These are phyloP conservation scores for Cyberlindnera galapagoensis DNA, from an alignment of 805 yeast genomes.

Conservation along the genomic window DNA sequence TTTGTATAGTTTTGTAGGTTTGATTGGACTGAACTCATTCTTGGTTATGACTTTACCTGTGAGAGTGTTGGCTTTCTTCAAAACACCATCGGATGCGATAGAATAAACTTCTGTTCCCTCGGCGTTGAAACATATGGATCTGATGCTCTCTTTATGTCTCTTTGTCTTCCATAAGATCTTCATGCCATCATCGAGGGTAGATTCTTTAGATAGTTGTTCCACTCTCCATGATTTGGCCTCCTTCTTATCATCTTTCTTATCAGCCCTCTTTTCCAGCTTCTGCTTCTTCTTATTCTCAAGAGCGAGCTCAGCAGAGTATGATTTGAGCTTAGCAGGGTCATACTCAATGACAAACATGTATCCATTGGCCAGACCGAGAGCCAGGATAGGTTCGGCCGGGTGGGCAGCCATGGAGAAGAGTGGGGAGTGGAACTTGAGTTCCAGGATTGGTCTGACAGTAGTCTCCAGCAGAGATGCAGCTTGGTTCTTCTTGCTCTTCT, in stretches of 20 bases:
- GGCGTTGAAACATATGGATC: conserved; percentile 59
- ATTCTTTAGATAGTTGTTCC: conserved; percentile 21
- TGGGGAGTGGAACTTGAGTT: conserved; percentile 44
- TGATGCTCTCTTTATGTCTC: conserved; percentile 84
- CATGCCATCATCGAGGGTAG: conserved; percentile 19
- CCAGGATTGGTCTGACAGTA: conserved; percentile 26
- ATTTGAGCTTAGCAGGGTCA: conserved; percentile 40
- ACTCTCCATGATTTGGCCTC: conserved; percentile 42
- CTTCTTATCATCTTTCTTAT: conserved; percentile 22
- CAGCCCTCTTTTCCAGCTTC: conserved; percentile 15
- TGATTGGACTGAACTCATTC: conserved; percentile 3
- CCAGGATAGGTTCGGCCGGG: conserved; percentile 59
- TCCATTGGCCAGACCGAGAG: conserved; percentile 80
- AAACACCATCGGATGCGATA: conserved; percentile 71
- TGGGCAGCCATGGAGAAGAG: conserved; percentile 76
- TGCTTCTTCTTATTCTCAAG: conserved; percentile 23
- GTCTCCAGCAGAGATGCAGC: conserved; percentile 17
- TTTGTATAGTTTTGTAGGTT: conserved; percentile 29
- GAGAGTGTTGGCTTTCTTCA: conserved; percentile 64
- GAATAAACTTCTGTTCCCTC: conserved; percentile 50
- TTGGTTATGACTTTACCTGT: conserved; percentile 67
- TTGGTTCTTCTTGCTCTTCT: conserved; percentile 14
- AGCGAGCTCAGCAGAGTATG: conserved; percentile 22
- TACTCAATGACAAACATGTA: conserved; percentile 59
- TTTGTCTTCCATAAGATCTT: conserved; percentile 70